Evolutionary conservation across 2,329 filamentous ascomycete species (phyloP), one percentile per base, ranked within the genome.

Genomic region (Ascochyta pisi): DNA sequence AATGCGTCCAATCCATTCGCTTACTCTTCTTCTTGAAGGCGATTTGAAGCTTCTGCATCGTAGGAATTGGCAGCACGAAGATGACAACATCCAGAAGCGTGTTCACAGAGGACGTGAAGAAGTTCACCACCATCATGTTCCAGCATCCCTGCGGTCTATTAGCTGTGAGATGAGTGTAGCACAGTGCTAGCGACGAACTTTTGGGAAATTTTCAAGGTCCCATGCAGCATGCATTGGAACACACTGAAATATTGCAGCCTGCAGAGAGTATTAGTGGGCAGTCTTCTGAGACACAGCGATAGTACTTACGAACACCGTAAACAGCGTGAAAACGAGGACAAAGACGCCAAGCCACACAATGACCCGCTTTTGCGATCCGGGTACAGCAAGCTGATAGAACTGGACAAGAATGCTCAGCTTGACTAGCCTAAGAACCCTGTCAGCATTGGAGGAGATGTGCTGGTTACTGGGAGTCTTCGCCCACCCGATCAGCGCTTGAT

Each of bases 161-260:
- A 48, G 23, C 24, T 31, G 23, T 40, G 34, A 12, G n/a, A 12
- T 3, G 15, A 31, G 10, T 15, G 16, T 40, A 19, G 4, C 1
- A 23, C 23, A 15, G 7, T n/a, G 23, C 4, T 13, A 29, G n/a
- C 12, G 16, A 39, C 35, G 13, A 22, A 40, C 45, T 8, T 40
- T 48, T 3, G 45, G 34, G 15, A 29, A 48, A 15, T 23, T 48
- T 9, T 48, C 12, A 6, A 40, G 23, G 27, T 48, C 24, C 45
- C 35, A 48, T 2, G 45, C n/a, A 40, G 34, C 45, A 27, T 31
- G 15, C 35, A 48, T 40, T 31, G 35, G 45, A 22, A 48, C 22
- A n/a, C 35, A 48, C 23, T 48, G 26, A 13, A 48, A 48, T 23
- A 48, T 48, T 4, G 35, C 35, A 39, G 34, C 37, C 45, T 48